These are phyloP conservation scores for Solanum ossicruentum DNA, from an alignment of 257 asterid genomes.

Conservation along the genomic window DNA sequence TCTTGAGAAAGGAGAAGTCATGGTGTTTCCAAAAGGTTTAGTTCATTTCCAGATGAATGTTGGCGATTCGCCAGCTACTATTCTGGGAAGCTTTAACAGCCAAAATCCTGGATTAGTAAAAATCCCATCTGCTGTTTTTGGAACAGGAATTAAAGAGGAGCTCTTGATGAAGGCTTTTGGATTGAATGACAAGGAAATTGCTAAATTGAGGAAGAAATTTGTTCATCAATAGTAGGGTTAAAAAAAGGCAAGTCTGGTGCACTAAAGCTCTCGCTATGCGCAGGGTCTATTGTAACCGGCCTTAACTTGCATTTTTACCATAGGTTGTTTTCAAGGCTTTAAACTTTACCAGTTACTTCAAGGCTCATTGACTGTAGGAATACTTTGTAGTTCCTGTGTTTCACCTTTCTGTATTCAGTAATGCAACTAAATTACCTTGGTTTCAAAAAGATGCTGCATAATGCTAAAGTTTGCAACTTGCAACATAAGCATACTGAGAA, in stretches of 20 bases:
- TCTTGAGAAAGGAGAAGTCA: conserved; percentile 64
- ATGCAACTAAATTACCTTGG: background rate
- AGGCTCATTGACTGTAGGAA: background rate
- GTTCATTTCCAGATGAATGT: conserved; percentile 76
- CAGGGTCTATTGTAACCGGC: too few species aligned
- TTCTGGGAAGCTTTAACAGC: conserved; percentile 61
- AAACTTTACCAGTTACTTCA: too few species aligned
- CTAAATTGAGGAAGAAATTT: conserved; percentile 47
- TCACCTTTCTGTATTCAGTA: background rate
- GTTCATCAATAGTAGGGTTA: conserved; percentile 1
- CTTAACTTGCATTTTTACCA: too few species aligned
- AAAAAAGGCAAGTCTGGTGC: too few species aligned
- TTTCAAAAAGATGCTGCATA: background rate
- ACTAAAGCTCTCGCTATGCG: too few species aligned
- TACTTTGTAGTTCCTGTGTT: background rate
- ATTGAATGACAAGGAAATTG: conserved; percentile 44
- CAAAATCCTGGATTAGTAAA: conserved; percentile 69
- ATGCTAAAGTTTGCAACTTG: background rate
- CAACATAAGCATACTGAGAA: background rate
- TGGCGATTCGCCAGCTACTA: conserved; percentile 39
- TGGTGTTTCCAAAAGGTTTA: conserved; percentile 70
- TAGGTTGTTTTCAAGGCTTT: too few species aligned
- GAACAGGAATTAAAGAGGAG: conserved; percentile 45
- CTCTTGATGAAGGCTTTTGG: conserved; percentile 62
- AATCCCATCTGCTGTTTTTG: conserved; percentile 56